Base-by-base conservation (phyloP, 176 grass and related monocot genomes). In the Tuctoria greenei region DNA sequence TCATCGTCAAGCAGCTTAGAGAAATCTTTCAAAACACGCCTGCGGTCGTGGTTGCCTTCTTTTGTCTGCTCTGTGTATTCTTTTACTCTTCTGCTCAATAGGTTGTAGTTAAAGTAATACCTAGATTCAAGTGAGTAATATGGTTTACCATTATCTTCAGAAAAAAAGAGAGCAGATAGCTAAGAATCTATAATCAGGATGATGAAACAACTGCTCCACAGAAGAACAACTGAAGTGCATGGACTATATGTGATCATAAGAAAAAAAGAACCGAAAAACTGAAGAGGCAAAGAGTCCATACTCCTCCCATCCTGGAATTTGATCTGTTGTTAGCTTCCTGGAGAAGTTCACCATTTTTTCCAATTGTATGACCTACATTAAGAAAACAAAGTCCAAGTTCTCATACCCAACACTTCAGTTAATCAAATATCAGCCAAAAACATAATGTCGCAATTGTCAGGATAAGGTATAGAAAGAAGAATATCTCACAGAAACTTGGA, bases 31-130 rank as follows among this genome's bases (percentile, higher is more conserved):
- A 89, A 67, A 67, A 89, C 77, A 42, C 46, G 77, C 6, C 42
- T 17, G 10, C 44, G 76, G 27, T 75, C 58, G 9, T 67, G 72
- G 60, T 50, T 73, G 12, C 64, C 76, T 68, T 46, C 70, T 73
- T 82, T 60, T 51, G 67, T 85, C 54, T 89, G 87, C 52, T 81
- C 82, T 35, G 61, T 61, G 56, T 85, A 89, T 78, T 89, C 82
- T 6, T 85, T 89, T 71, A 89, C 71, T 61, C 71, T 84, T 49
- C 69, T 81, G 68, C 85, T 85, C 87, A 85, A 60, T 66, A 82
- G 49, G 64, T 72, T 82, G 67, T 89, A 89, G 52, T 85, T 89
- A 34, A 89, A 85, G 66, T 85, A 89, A 26, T 89, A 85, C 56
- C 87, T 89, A 45, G 6, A 85, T 78, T 34, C 69, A 39, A 69